Conservation (phyloP, 2,329 filamentous ascomycete species). For the Epichloe elymi region DNA sequence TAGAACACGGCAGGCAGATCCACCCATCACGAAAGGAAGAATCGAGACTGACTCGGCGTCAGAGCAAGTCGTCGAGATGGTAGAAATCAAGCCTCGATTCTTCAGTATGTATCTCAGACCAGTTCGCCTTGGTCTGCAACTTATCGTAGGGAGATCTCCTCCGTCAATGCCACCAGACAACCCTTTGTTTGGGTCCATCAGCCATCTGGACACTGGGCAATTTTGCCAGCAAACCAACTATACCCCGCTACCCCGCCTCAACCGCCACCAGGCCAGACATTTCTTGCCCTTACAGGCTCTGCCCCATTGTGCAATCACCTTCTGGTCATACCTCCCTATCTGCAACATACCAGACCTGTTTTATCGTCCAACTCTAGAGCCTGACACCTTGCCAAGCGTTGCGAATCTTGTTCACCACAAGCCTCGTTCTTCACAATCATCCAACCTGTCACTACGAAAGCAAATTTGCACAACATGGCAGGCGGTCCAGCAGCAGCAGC, state of each 20-base stretch:
- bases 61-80: too few species aligned
- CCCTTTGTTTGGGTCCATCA: background rate
- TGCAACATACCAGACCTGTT: background rate
- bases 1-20: background rate
- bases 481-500: conserved; percentile 27
- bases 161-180: too few species aligned
- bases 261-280: background rate
- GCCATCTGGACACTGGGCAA: background rate
- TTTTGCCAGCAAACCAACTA: conserved; percentile 9
- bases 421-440: background rate
- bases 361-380: background rate
- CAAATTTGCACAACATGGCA: conserved; percentile 27
- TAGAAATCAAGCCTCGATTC: too few species aligned
- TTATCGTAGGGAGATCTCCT: too few species aligned
- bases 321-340: background rate
- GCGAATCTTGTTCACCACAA: background rate
- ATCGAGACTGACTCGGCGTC: too few species aligned
- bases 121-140: too few species aligned
- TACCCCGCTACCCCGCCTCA: conserved; percentile 27
- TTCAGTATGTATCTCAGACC: too few species aligned
- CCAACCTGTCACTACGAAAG: background rate
- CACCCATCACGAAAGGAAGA: too few species aligned
- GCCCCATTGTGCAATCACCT: background rate
- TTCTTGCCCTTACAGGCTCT: conserved; percentile 1
- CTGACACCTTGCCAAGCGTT: background rate